Percentiles rank a stretch among this genome's conserved stretches.
phyloP scores from a whole-genome alignment of 768 basidiomycete genomes.

The Leccinum arenicola region DNA sequence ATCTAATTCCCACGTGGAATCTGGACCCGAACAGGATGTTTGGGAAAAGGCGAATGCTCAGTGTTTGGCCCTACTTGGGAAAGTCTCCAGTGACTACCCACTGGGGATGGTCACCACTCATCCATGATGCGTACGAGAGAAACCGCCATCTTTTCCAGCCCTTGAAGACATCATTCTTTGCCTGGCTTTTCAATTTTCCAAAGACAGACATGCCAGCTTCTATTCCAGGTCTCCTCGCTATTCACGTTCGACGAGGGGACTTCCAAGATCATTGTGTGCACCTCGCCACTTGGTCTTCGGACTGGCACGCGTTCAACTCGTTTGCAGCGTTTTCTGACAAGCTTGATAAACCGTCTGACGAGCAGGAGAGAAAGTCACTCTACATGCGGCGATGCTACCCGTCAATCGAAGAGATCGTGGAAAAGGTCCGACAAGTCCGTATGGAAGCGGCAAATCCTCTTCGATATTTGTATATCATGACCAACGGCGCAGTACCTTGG shows the following conservation, averaged over 20 bases:
- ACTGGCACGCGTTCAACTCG: constrained; percentile 45
- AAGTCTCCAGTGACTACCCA: constrained; percentile 34
- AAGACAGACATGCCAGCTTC: constrained; percentile 10
- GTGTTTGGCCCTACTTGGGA: constrained; percentile 33
- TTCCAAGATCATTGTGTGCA: constrained; percentile 43
- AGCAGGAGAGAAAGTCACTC: constrained; percentile 19
- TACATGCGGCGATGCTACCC: constrained; percentile 44
- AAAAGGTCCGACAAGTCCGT: constrained; percentile 36
- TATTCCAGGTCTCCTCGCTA: constrained; percentile 43
- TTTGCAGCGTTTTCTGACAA: constrained; percentile 41
- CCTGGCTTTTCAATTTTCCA: background rate
- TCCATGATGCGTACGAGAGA: constrained; percentile 30
- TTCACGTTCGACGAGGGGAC: constrained; percentile 54
- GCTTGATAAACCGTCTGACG: constrained; percentile 30
- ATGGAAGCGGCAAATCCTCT: constrained; percentile 25
- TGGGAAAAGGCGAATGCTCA: constrained; percentile 33
- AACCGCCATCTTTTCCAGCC: constrained; percentile 31
- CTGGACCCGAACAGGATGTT: constrained; percentile 29
- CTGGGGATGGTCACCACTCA: constrained; percentile 39
- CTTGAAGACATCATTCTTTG: background rate
- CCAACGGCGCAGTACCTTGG: constrained; percentile 45
- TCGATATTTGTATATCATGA: constrained; percentile 43
- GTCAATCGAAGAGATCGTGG: constrained; percentile 40
- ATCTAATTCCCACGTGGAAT: background rate
- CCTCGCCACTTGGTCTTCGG: constrained; percentile 34